Evolutionary conservation across 2,329 filamentous ascomycete genomes (phyloP), one percentile per base, ranked within the genome.

Genomic region (Colletotrichum tanaceti): DNA sequence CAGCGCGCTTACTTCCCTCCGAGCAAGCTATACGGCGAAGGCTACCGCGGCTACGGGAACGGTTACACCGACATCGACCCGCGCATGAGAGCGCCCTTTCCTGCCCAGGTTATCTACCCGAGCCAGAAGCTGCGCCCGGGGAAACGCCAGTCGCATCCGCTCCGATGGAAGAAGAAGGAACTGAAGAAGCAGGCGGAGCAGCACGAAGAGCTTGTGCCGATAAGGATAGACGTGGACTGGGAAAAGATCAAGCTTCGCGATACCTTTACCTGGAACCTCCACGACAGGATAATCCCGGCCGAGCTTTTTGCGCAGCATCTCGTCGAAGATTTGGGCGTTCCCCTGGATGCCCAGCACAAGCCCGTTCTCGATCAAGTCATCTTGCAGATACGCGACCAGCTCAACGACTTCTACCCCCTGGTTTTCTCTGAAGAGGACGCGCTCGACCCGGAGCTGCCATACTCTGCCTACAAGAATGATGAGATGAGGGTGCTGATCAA

Each of bases 401-500:
- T 98, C 58, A 89, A 90, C 74, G 96, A 98, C 77, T 98, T 93
- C 77, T 97, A 97, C 77, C 96, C 96, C 5, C 93, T 97, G 74
- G 90, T 96, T 28, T 96, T 90, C 76, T 91, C 95, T 57, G 91
- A 97, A 73, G 95, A 98, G 74, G 93, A 97, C 74, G 89, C 95
- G 0, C 85, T 98, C 54, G 95, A 99, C 75, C 92, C 94, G 1
- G 91, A 96, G 76, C 85, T 97, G 14, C 94, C 95, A 0, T 98
- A 98, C 77, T 90, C 87, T 46, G 94, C 96, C 7, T 97, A 98
- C 83, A 98, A 98, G 80, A 97, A 99, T 77, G 96, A 99, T 77
- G 96, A 99, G 82, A 98, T 99, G 95, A 91, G 96, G 58, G 92
- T 99, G 73, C 83, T 97, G 50, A 89, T 99, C 80, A 98, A 98